Evolutionary conservation across 352 stramenopile genomes (phyloP).

Genomic region (Phytophthora capsici): DNA sequence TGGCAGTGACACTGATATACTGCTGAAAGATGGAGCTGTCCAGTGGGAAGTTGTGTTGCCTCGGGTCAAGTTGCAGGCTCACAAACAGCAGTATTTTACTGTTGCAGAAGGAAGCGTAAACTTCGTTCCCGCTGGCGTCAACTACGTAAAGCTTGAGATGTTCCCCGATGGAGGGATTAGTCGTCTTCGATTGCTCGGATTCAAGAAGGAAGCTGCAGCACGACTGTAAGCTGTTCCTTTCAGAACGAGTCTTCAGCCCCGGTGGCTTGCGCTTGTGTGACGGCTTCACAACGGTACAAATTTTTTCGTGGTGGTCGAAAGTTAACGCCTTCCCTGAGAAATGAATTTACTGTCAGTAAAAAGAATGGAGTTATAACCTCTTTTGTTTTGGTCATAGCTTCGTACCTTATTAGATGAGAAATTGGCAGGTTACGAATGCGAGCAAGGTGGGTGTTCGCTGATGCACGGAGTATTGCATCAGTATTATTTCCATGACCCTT

Average conservation of each 20-base stretch:
- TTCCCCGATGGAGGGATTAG: constrained; percentile 95
- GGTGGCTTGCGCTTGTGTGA: constrained; percentile 6
- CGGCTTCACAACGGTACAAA: constrained; percentile 19
- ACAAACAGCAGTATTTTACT: constrained; percentile 90
- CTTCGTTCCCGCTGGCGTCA: constrained; percentile 70
- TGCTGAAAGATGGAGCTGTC: constrained; percentile 42
- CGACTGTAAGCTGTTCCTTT: constrained; percentile 38
- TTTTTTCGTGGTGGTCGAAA: constrained; percentile 44
- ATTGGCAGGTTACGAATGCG: constrained; percentile 52
- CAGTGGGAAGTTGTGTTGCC: constrained; percentile 89
- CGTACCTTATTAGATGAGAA: constrained; percentile 48
- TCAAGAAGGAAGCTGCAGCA: constrained; percentile 53
- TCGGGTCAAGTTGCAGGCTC: constrained; percentile 84
- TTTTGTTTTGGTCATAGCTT: not conserved
- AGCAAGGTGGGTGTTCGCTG: constrained; percentile 47
- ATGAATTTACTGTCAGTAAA: constrained; percentile 12
- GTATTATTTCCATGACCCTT: not conserved
- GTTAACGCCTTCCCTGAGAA: constrained; percentile 42
- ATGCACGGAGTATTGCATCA: constrained; percentile 21
- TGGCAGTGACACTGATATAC: constrained; percentile 35
- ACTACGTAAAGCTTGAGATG: constrained; percentile 94
- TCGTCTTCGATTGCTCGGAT: constrained; percentile 86
- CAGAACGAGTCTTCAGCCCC: constrained; percentile 45
- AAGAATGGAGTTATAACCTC: not conserved
- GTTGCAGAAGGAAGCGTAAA: constrained; percentile 61